Conservation (phyloP, 2,329 filamentous ascomycete genomes). For the Calonectria honghensis region DNA sequence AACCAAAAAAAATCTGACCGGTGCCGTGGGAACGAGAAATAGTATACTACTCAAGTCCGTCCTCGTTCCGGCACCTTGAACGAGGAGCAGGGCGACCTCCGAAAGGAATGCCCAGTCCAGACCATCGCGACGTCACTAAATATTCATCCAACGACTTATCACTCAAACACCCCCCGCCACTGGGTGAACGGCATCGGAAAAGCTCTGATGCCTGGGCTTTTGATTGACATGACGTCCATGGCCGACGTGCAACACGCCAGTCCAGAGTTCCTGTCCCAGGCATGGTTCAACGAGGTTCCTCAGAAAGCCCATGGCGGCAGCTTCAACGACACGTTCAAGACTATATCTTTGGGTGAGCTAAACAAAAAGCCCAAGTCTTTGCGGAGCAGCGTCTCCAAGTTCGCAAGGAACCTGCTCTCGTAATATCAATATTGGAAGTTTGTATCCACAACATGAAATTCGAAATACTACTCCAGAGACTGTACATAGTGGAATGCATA, state of each 20-base stretch:
- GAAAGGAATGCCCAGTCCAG: neutral
- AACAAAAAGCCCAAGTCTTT: neutral
- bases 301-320: neutral
- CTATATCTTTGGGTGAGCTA: neutral
- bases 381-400: neutral
- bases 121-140: neutral
- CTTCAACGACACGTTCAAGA: neutral
- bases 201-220: neutral
- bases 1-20: neutral
- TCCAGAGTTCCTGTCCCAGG: neutral
- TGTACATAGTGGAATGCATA: no score
- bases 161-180: no score
- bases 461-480: no score
- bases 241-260: neutral
- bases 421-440: neutral
- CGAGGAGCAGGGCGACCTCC: neutral
- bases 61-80: neutral
- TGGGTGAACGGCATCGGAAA: neutral
- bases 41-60: neutral
- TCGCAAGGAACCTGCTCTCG: neutral
- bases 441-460: no score
- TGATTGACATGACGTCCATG: neutral
- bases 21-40: neutral
- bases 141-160: no score
- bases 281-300: neutral